Conservation (phyloP, 2,329 filamentous ascomycete species). For the Pleurostoma richardsiae region DNA sequence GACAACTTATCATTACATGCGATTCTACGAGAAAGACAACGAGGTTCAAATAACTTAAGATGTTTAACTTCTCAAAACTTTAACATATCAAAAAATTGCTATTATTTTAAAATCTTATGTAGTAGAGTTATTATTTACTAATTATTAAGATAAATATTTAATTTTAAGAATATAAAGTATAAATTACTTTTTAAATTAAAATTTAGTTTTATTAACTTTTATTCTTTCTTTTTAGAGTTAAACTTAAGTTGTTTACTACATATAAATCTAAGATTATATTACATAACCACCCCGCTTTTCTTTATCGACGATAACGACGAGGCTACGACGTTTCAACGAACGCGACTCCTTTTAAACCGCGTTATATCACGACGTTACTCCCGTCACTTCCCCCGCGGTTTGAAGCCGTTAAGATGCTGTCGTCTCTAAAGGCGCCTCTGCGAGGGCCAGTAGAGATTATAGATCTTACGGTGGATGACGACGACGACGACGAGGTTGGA, state of each 20-base stretch:
- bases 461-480: slow-evolving; percentile 19
- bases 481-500: slow-evolving; percentile 1
- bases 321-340: no score
- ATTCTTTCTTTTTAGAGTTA: neutral
- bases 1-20: no score
- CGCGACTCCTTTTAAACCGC: no score
- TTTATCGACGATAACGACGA: no score
- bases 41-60: neutral
- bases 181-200: neutral
- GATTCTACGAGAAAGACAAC: no score
- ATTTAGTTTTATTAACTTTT: neutral
- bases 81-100: neutral
- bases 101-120: neutral
- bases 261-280: no score
- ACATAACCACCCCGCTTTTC: no score
- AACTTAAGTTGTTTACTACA: no score
- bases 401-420: no score
- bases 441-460: slow-evolving; percentile 12
- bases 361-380: no score
- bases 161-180: neutral
- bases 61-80: neutral
- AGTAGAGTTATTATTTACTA: neutral
- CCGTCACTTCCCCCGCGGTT: no score
- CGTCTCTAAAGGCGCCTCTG: no score
- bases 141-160: neutral